phyloP scores from a whole-genome alignment of 2,329 filamentous ascomycete genomes.

The Colletotrichum musae region DNA sequence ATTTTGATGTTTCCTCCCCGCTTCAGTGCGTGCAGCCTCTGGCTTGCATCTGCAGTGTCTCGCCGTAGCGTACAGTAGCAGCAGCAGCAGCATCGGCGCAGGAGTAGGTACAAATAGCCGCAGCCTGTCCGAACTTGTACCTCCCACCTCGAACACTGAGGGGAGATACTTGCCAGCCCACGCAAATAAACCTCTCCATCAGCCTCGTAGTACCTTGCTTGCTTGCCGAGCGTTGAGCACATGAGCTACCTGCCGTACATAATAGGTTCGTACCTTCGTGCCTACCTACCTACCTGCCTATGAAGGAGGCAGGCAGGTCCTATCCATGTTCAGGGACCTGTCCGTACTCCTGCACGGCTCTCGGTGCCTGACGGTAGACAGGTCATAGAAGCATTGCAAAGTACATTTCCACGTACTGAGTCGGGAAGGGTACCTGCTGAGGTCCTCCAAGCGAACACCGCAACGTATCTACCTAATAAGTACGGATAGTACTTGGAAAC shows the following conservation, averaged over 20 bases:
- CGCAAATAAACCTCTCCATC: conserved; percentile 16
- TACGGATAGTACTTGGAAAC: neutral
- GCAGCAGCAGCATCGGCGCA: no score
- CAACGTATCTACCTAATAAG: neutral
- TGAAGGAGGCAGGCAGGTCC: neutral
- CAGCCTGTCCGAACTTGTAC: neutral
- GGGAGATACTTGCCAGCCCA: conserved; percentile 1
- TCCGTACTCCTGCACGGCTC: neutral
- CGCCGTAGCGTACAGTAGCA: conserved; percentile 13
- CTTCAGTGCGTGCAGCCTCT: conserved; percentile 17
- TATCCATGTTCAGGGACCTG: neutral
- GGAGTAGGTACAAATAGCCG: no score
- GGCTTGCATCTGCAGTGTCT: conserved; percentile 16
- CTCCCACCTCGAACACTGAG: neutral
- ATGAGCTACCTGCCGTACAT: neutral
- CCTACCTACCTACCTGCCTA: neutral
- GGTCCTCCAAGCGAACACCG: no score
- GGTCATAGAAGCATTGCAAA: no score
- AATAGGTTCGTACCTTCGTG: neutral
- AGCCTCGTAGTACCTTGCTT: conserved; percentile 16
- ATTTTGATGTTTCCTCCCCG: neutral
- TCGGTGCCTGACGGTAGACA: no score
- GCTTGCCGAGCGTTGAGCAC: neutral
- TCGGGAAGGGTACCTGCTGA: no score
- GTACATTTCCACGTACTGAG: no score